A percentile compares a stretch with the other conserved stretches of the same genome.
Conservation (phyloP, 441 rosid genomes). For the Syzygium malaccense region DNA sequence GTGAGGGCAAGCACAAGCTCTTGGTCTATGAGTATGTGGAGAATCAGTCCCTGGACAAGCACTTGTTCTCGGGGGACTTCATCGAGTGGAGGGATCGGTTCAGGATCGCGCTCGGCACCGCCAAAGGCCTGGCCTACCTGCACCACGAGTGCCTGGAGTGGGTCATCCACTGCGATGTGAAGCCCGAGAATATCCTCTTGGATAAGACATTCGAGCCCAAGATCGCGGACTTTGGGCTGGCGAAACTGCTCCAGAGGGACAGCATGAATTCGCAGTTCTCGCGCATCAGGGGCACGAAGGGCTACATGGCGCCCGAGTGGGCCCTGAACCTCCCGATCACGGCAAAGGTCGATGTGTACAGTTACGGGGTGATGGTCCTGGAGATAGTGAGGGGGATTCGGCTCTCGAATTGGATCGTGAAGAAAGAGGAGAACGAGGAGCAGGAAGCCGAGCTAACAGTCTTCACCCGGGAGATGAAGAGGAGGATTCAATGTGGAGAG, state of each 20-base stretch:
- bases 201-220: constrained; percentile 22
- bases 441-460: constrained; percentile 19
- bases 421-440: background rate
- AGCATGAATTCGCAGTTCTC: constrained; percentile 13
- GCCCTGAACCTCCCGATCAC: constrained; percentile 27
- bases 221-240: constrained; percentile 34
- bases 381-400: constrained; percentile 29
- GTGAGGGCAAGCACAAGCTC: constrained; percentile 16
- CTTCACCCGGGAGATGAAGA: constrained; percentile 17
- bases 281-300: constrained; percentile 29
- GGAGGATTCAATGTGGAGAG: constrained; percentile 3
- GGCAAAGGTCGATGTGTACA: constrained; percentile 30
- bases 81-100: constrained; percentile 28
- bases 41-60: constrained; percentile 23
- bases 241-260: constrained; percentile 23
- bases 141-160: constrained; percentile 41
- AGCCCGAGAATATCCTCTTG: constrained; percentile 39
- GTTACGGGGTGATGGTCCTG: constrained; percentile 29
- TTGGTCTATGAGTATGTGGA: constrained; percentile 25
- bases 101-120: constrained; percentile 25
- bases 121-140: constrained; percentile 30
- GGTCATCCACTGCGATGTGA: constrained; percentile 39
- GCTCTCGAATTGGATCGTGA: constrained; percentile 10
- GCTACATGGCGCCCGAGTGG: constrained; percentile 46
- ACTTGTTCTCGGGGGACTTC: constrained; percentile 15